phyloP scores from a whole-genome alignment of 192 early-diverging fungal genomes.

The Coemansia sp. region DNA sequence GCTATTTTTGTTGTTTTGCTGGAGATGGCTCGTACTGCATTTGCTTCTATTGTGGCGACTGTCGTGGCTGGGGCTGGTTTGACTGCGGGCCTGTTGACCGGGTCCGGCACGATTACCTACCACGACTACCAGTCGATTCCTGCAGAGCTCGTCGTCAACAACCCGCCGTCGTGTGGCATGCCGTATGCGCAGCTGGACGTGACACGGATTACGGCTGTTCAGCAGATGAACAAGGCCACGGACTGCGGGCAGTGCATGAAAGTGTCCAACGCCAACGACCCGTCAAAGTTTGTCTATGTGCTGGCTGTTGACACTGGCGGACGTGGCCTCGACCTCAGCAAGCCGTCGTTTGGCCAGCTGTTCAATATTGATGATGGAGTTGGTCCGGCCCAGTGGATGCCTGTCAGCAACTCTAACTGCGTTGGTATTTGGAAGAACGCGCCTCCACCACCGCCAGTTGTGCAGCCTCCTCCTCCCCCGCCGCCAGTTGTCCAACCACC shows the following conservation, averaged over 20 bases:
- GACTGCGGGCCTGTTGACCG: conserved; percentile 15
- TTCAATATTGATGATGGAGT: conserved; percentile 52
- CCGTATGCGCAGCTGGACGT: conserved; percentile 53
- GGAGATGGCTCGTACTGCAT: background rate
- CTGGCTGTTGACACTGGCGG: conserved; percentile 58
- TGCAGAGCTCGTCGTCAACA: conserved; percentile 26
- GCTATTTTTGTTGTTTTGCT: background rate
- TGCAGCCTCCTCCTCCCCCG: background rate
- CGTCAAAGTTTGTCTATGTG: conserved; percentile 50
- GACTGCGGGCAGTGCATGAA: conserved; percentile 57
- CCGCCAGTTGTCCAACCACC: background rate
- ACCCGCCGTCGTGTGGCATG: conserved; percentile 59
- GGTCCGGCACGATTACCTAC: conserved; percentile 45
- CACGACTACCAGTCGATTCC: conserved; percentile 53
- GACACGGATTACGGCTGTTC: conserved; percentile 56
- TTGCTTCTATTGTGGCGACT: conserved; percentile 2
- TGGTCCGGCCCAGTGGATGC: conserved; percentile 48
- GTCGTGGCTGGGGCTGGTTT: conserved; percentile 1
- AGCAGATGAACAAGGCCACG: conserved; percentile 35
- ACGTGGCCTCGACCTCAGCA: conserved; percentile 53
- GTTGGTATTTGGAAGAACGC: conserved; percentile 43
- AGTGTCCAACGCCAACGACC: conserved; percentile 43
- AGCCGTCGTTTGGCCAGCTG: conserved; percentile 48
- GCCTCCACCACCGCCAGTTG: background rate
- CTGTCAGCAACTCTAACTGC: conserved; percentile 42